These are phyloP conservation scores for Cubamyces sp. DNA, from an alignment of 768 basidiomycete species.

Conservation along the genomic window DNA sequence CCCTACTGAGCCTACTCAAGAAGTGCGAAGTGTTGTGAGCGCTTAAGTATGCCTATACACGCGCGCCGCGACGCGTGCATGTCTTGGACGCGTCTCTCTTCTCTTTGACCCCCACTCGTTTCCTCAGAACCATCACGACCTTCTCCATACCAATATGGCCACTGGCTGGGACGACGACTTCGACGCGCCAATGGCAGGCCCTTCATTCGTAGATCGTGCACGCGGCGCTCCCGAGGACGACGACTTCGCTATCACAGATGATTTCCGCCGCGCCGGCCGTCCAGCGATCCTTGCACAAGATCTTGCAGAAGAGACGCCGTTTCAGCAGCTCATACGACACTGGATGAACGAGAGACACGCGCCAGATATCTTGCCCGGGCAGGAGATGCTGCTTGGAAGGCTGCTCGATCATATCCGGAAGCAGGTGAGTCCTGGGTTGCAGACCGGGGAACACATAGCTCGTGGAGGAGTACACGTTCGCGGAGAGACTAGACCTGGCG, in stretches of 20 bases:
- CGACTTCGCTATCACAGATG: slow-evolving; percentile 39
- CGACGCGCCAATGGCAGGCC: slow-evolving; percentile 25
- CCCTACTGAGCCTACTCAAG: too few relatives aligned
- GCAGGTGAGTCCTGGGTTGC: slow-evolving; percentile 59
- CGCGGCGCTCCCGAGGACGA: slow-evolving; percentile 42
- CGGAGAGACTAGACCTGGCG: neutral
- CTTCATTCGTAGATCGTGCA: slow-evolving; percentile 42
- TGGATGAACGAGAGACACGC: slow-evolving; percentile 88
- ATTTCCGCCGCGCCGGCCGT: slow-evolving; percentile 27
- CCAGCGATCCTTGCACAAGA: slow-evolving; percentile 33
- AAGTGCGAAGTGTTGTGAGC: neutral
- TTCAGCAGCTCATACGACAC: slow-evolving; percentile 73
- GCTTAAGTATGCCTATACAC: neutral
- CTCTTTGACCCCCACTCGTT: neutral
- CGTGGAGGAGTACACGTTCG: neutral
- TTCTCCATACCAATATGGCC: slow-evolving; percentile 5
- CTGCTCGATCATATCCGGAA: slow-evolving; percentile 78
- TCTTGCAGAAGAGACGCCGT: slow-evolving; percentile 52
- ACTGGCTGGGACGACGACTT: slow-evolving; percentile 14
- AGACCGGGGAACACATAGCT: neutral
- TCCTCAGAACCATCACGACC: neutral
- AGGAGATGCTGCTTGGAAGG: slow-evolving; percentile 65
- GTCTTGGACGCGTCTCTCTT: slow-evolving; percentile 3
- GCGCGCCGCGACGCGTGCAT: slow-evolving; percentile 8
- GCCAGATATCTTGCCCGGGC: slow-evolving; percentile 77